These are phyloP conservation scores for Rossbeevera mucosa DNA, from an alignment of 768 basidiomycete genomes.

Conservation along the genomic window DNA sequence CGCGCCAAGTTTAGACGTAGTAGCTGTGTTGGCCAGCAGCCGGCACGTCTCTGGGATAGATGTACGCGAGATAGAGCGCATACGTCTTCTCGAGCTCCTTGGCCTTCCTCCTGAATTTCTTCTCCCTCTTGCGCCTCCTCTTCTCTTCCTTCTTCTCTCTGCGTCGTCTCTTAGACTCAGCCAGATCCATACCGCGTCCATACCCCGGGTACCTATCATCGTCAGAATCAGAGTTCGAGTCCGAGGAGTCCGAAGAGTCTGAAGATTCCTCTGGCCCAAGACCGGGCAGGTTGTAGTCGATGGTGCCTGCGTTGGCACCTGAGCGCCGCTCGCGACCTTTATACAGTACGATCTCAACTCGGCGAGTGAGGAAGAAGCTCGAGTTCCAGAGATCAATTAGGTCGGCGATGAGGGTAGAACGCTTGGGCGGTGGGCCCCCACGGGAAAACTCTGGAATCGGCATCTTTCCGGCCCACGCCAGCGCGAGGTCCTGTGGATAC, in stretches of 20 bases:
- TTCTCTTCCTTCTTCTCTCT: constrained; percentile 57
- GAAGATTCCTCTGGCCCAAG: constrained; percentile 41
- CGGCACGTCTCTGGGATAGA: constrained; percentile 33
- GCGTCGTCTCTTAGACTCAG: constrained; percentile 49
- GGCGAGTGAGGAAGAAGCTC: constrained; percentile 69
- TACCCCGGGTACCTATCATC: constrained; percentile 42
- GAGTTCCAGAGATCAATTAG: constrained; percentile 77
- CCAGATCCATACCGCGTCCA: constrained; percentile 41
- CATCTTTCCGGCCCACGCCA: constrained; percentile 74
- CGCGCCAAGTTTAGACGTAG: constrained; percentile 16
- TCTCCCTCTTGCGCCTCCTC: constrained; percentile 59
- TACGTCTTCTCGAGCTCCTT: constrained; percentile 61
- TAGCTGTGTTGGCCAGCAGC: constrained; percentile 25
- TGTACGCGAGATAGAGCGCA: constrained; percentile 55
- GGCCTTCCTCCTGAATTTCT: constrained; percentile 54
- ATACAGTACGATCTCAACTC: constrained; percentile 77
- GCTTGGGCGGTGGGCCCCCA: constrained; percentile 48
- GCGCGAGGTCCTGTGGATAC: constrained; percentile 54
- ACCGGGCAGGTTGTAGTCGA: constrained; percentile 52
- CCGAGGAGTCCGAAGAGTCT: constrained; percentile 35
- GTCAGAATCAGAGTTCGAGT: constrained; percentile 41
- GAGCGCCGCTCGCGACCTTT: constrained; percentile 74
- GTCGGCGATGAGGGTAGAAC: constrained; percentile 59
- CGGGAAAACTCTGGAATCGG: constrained; percentile 52
- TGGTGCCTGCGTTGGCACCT: constrained; percentile 50